Base-by-base conservation (phyloP, 1,284 basidiomycete genomes). In the Puccinia hordei region DNA sequence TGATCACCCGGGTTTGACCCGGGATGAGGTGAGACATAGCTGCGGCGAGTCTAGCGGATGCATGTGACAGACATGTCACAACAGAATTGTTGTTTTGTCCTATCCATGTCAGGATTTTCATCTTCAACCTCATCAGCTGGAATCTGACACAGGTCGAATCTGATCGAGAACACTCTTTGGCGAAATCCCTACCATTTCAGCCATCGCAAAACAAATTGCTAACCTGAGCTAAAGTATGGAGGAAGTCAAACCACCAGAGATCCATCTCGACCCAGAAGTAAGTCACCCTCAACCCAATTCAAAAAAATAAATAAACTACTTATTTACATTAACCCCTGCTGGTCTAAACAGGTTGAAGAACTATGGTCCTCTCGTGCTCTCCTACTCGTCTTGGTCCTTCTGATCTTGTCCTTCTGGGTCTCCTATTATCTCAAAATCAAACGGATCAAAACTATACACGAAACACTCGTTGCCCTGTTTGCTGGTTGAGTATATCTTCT, bases 391-490 rank as follows among this genome's bases (percentile, higher is more conserved):
- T 95, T 97, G 86, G 86, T 94, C 81, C 90, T 99, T 51, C 91
- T 99, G 82, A 93, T 98, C 82, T 88, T 95, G 81, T 97, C 95
- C 5, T 90, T 99, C 83, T 94, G 92, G 90, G 96, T 94, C 19
- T 95, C 93, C 30, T 99, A 99, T 87, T 99, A 98, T 85, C 91
- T 99, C 24, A 95, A 98, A 88, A 92, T 98, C 85, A 95, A 95
- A 86, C 89, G 92, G 72, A 99, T 99, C 87, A 91, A 95, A 73
- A 93, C 94, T 17, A 90, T 99, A 22, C 95, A 99, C 85, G 97
- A 99, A 87, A 99, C 97, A 0, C 89, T 98, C 73, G 93, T 99
- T 30, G 93, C 96, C 55, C 94, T 98, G 82, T 91, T 96, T 85
- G 94, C 95, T 17, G 94, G 86, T 84, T 22, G 35, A 83, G 82